Base-by-base conservation (phyloP, 2,329 filamentous ascomycete genomes). In the Verticillium dahliae region DNA sequence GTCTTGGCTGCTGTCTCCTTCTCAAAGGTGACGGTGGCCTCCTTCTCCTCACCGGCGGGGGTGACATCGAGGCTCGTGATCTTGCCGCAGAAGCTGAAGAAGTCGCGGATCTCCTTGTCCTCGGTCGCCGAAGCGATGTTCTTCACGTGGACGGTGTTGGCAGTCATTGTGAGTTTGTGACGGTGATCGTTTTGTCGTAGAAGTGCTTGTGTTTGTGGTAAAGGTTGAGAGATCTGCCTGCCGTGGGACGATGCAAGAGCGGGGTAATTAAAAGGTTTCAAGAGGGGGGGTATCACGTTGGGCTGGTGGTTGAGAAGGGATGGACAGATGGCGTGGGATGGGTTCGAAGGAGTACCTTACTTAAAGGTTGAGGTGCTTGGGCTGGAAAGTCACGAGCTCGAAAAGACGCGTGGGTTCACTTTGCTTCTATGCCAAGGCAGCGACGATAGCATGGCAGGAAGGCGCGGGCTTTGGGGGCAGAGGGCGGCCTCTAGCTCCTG, bases 21-120 rank as follows among this genome's bases (percentile, higher is more conserved):
- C 78, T 98, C 95, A 72, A 99, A 99, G 59, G 88, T 93, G 65
- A 99, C 93, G n/a, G 89, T 90, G 62, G 95, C 95, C 58, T 88
- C 88, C 79, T 97, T 92, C 67, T 85, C 81, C 67, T 88, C 84
- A 71, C 86, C 86, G 76, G 77, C 78, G 39, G 87, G 78, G 34
- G 87, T 91, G 71, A 97, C 85, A 62, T 91, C 88, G 74, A 99
- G 84, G 69, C 85, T 84, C 68, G 86, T 88, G 75, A 99, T 96
- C 83, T 97, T 98, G 75, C 95, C 95, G 74, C 86, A 90, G 79
- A 98, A 98, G 81, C 90, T 95, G 83, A 99, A 99, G 84, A 99
- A 99, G 74, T 97, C 93, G 72, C 87, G 87, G 70, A 99, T 88
- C 78, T 98, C 92, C 79, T 93, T 89, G 78, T 99, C 92, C 68